Conservation (phyloP, 768 basidiomycete genomes). For the Naganishia onofrii region DNA sequence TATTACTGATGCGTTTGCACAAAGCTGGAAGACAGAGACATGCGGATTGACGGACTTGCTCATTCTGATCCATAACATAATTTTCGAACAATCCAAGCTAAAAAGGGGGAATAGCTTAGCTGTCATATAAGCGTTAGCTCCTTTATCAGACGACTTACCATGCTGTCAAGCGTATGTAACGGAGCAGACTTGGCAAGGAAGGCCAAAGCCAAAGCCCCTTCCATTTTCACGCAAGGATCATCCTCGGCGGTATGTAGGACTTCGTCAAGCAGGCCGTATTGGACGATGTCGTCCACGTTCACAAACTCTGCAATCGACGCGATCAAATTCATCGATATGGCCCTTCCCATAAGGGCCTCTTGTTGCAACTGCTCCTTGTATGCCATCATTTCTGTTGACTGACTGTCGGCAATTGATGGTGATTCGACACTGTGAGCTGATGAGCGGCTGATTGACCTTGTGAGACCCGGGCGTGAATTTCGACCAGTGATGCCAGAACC, state of each 20-base stretch:
- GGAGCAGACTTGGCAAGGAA: slow-evolving; percentile 83
- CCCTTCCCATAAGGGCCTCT: slow-evolving; percentile 77
- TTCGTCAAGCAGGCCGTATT: slow-evolving; percentile 47
- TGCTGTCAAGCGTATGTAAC: slow-evolving; percentile 63
- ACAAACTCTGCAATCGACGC: slow-evolving; percentile 70
- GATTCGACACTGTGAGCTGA: slow-evolving; percentile 21
- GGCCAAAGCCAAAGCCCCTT: slow-evolving; percentile 83
- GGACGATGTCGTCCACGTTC: slow-evolving; percentile 36
- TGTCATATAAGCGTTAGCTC: not conserved
- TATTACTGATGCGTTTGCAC: slow-evolving; percentile 62
- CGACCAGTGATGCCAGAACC: not conserved
- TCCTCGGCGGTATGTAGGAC: slow-evolving; percentile 66
- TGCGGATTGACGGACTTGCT: slow-evolving; percentile 83
- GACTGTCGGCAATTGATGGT: slow-evolving; percentile 12
- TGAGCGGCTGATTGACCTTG: slow-evolving; percentile 20
- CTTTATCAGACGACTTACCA: slow-evolving; percentile 60
- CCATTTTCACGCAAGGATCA: slow-evolving; percentile 52
- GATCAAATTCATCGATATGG: slow-evolving; percentile 90
- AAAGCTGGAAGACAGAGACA: slow-evolving; percentile 81
- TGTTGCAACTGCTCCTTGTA: slow-evolving; percentile 54
- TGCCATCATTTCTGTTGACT: slow-evolving; percentile 15
- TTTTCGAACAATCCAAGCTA: slow-evolving; percentile 77
- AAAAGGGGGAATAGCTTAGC: slow-evolving; percentile 17
- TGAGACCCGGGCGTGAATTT: not conserved
- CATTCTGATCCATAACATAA: slow-evolving; percentile 66